phyloP scores from a whole-genome alignment of 2,329 filamentous ascomycete genomes.

The Fusarium coffeatum region DNA sequence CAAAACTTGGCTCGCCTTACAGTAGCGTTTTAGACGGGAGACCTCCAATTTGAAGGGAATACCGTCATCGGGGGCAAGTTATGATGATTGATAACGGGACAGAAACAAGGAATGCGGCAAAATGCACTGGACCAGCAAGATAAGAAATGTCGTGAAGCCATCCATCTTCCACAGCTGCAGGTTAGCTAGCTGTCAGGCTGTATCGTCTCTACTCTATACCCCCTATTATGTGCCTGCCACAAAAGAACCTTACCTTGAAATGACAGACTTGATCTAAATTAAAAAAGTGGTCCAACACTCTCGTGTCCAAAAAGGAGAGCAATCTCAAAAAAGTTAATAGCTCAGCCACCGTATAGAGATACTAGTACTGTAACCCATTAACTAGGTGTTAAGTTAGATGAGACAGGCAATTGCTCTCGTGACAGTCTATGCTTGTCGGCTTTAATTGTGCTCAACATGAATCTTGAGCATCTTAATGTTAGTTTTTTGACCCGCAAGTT shows the following conservation, averaged over 20 bases:
- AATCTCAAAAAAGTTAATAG: conserved; percentile 34
- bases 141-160: neutral
- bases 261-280: conserved; percentile 36
- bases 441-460: conserved; percentile 25
- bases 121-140: neutral
- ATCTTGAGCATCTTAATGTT: conserved; percentile 13
- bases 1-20: conserved; percentile 35
- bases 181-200: neutral
- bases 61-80: conserved; percentile 31
- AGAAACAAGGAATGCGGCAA: conserved; percentile 21
- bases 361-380: conserved; percentile 1
- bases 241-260: conserved; percentile 5
- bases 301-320: conserved; percentile 36
- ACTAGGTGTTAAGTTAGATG: conserved; percentile 13
- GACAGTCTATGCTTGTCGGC: conserved; percentile 13
- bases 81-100: conserved; percentile 30
- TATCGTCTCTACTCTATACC: neutral
- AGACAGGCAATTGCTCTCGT: conserved; percentile 39
- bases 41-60: neutral
- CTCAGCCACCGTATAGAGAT: conserved; percentile 1
- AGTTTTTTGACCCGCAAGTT: conserved; percentile 1
- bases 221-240: conserved; percentile 1
- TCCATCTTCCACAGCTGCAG: neutral
- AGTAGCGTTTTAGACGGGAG: conserved; percentile 9
- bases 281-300: conserved; percentile 39